Evolutionary conservation across 2,329 filamentous ascomycete species (phyloP).

Genomic region (Nemania serpens): DNA sequence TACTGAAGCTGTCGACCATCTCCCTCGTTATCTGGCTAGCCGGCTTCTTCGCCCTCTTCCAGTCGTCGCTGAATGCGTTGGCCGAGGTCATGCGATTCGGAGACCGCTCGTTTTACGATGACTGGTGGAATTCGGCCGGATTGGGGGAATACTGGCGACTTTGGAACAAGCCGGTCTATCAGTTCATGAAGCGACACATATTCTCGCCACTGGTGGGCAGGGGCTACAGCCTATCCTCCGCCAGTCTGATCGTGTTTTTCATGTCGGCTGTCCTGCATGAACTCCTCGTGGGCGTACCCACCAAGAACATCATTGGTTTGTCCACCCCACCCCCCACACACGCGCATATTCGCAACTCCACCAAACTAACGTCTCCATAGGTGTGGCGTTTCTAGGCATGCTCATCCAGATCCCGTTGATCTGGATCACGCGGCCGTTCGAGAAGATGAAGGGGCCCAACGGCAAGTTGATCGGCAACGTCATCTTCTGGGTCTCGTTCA

Average conservation of each 20-base stretch:
- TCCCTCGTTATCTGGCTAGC: slow-evolving; percentile 96
- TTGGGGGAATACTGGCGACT: slow-evolving; percentile 90
- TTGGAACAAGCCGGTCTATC: slow-evolving; percentile 97
- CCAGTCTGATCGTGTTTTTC: slow-evolving; percentile 83
- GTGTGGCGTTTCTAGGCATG: slow-evolving; percentile 94
- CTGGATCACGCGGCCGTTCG: slow-evolving; percentile 74
- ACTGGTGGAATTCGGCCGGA: slow-evolving; percentile 96
- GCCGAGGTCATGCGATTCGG: slow-evolving; percentile 90
- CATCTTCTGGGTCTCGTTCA: slow-evolving; percentile 97
- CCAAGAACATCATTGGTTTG: slow-evolving; percentile 87
- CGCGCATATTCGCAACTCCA: background rate
- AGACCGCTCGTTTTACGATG: slow-evolving; percentile 92
- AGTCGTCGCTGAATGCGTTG: slow-evolving; percentile 87
- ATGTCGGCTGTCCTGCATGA: slow-evolving; percentile 91
- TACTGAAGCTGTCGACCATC: slow-evolving; percentile 95
- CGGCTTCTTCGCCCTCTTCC: slow-evolving; percentile 96
- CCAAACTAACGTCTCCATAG: slow-evolving; percentile 47
- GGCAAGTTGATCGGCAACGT: slow-evolving; percentile 86
- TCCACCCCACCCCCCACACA: background rate
- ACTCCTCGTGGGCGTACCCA: slow-evolving; percentile 88
- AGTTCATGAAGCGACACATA: slow-evolving; percentile 94
- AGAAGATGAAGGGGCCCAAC: slow-evolving; percentile 75
- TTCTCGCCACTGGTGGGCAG: slow-evolving; percentile 86
- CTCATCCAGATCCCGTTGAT: slow-evolving; percentile 91
- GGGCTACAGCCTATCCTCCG: slow-evolving; percentile 72